Percentiles rank a stretch among this genome's conserved stretches.
phyloP scores from a whole-genome alignment of 169 alveolate genomes.

The Cryptosporidium viatorum region DNA sequence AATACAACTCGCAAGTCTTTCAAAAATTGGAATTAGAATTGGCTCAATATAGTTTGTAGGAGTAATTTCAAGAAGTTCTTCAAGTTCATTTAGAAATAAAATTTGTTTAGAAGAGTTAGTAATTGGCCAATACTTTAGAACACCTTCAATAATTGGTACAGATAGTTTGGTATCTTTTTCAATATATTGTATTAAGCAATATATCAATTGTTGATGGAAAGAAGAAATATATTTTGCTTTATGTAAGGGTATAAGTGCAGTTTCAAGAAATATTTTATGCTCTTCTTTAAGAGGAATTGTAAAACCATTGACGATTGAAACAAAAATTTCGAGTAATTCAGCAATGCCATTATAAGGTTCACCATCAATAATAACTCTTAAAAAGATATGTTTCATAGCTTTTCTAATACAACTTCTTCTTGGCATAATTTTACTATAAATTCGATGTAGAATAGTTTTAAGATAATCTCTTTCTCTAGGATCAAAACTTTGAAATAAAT shows the following conservation, averaged over 20 bases:
- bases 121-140: conserved; percentile 97
- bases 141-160: conserved; percentile 90
- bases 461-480: conserved; percentile 96
- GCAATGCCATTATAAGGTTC: conserved; percentile 95
- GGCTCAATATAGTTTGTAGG: conserved; percentile 87
- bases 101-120: conserved; percentile 95
- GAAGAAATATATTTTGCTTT: conserved; percentile 92
- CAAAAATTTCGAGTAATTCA: conserved; percentile 95
- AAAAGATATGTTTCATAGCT: conserved; percentile 95
- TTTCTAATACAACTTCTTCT: conserved; percentile 93
- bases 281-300: conserved; percentile 98
- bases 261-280: conserved; percentile 95
- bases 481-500: conserved; percentile 93
- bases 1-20: conserved; percentile 82
- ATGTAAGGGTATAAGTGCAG: conserved; percentile 95
- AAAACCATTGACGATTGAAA: conserved; percentile 95
- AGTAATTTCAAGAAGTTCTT: conserved; percentile 90
- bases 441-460: conserved; percentile 94
- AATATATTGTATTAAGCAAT: conserved; percentile 95
- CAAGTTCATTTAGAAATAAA: conserved; percentile 94
- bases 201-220: conserved; percentile 94
- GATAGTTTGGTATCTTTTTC: conserved; percentile 96
- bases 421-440: conserved; percentile 93
- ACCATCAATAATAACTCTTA: conserved; percentile 92
- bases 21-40: conserved; percentile 83